Conservation (phyloP, 306 rosid genomes). For the Citrullus colocynthis region DNA sequence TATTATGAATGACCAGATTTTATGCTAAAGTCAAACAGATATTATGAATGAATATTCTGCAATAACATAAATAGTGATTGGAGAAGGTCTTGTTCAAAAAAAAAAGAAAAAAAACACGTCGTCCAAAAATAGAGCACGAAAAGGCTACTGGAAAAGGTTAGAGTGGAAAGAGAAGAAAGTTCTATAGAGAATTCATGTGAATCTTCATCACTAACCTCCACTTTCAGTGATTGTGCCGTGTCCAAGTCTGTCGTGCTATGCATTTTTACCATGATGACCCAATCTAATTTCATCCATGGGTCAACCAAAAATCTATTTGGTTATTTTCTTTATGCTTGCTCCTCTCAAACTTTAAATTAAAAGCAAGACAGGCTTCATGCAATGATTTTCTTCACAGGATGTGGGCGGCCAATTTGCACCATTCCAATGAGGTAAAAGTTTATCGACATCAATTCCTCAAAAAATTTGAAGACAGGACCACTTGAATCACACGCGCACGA, state of each 20-base stretch:
- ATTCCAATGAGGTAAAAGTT: background rate
- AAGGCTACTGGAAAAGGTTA: background rate
- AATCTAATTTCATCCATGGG: background rate
- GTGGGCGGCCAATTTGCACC: background rate
- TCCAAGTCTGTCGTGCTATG: background rate
- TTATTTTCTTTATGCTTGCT: background rate
- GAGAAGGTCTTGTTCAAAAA: background rate
- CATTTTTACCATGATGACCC: background rate
- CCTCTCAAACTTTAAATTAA: background rate
- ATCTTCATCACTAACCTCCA: constrained; percentile 1
- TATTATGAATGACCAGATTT: no score
- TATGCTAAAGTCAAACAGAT: background rate
- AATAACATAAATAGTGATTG: background rate
- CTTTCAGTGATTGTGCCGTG: background rate
- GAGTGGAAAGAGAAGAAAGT: background rate
- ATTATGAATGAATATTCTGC: background rate
- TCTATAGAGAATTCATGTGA: background rate
- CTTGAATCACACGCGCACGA: background rate
- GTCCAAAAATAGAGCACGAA: no score
- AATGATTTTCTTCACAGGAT: background rate
- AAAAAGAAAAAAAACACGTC: no score
- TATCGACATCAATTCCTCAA: background rate
- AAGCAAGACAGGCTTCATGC: background rate
- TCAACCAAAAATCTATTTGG: background rate
- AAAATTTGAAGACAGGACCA: background rate